Evolutionary conservation across 495 filamentous ascomycete genomes (phyloP).

Genomic region (Penicillium salamii): DNA sequence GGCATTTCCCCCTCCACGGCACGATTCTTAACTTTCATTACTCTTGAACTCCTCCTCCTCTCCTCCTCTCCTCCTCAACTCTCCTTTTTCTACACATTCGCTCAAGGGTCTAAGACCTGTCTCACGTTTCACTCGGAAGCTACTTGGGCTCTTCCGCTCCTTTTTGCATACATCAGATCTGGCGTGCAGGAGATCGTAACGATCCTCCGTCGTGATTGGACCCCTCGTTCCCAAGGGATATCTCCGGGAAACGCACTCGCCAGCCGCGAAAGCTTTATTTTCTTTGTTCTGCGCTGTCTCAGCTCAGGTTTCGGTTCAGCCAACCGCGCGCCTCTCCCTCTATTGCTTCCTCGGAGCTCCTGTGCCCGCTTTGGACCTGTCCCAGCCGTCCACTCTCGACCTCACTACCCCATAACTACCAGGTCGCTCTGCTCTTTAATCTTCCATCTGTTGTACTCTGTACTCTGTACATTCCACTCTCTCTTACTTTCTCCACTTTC

Average conservation of each 20-base stretch:
- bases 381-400: background rate
- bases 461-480: background rate
- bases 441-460: background rate
- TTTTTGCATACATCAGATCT: constrained; percentile 13
- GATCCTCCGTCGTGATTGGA: constrained; percentile 1
- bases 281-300: constrained; percentile 1
- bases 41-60: background rate
- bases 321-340: too few species aligned
- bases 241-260: background rate
- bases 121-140: constrained; percentile 8
- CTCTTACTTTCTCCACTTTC: background rate
- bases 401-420: constrained; percentile 3
- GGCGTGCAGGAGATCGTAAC: constrained; percentile 8
- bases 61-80: background rate
- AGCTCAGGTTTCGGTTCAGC: constrained; percentile 11
- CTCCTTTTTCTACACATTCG: background rate
- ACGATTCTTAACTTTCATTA: background rate
- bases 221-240: constrained; percentile 4
- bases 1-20: background rate
- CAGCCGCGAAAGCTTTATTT: constrained; percentile 6
- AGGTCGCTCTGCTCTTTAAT: background rate
- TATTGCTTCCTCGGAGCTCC: too few species aligned
- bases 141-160: background rate
- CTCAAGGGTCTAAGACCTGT: constrained; percentile 5
- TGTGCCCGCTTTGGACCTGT: constrained; percentile 3